Evolutionary conservation across 371 early-diverging fungal genomes (phyloP).

Genomic region (Apophysomyces variabilis): DNA sequence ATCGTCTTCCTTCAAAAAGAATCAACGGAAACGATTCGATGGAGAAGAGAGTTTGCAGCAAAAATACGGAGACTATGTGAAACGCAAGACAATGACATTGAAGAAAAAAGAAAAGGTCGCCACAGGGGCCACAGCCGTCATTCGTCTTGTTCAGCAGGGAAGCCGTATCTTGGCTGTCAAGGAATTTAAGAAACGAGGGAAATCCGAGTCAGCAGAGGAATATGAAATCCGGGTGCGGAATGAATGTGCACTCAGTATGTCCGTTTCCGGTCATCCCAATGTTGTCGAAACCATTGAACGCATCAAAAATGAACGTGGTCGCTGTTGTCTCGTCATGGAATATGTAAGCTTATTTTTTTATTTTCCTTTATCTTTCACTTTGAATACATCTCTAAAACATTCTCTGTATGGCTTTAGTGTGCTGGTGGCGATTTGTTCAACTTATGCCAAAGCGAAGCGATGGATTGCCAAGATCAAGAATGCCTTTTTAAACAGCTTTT

Average conservation of each 20-base stretch:
- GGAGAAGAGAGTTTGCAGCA: background rate
- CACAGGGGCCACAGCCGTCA: slow-evolving; percentile 93
- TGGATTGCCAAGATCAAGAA: slow-evolving; percentile 49
- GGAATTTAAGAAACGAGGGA: slow-evolving; percentile 63
- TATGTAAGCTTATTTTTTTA: slow-evolving; percentile 47
- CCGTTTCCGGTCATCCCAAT: slow-evolving; percentile 67
- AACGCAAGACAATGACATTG: slow-evolving; percentile 13
- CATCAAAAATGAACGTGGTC: slow-evolving; percentile 56
- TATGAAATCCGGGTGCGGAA: slow-evolving; percentile 71
- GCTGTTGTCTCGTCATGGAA: slow-evolving; percentile 73
- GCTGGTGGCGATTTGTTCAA: slow-evolving; percentile 69
- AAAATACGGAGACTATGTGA: background rate
- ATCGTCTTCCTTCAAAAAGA: slow-evolving; percentile 4
- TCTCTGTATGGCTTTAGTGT: slow-evolving; percentile 36
- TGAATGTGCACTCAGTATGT: slow-evolving; percentile 76
- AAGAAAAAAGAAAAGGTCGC: slow-evolving; percentile 41
- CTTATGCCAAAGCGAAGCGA: slow-evolving; percentile 42
- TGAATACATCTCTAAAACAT: background rate
- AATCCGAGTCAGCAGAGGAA: slow-evolving; percentile 61
- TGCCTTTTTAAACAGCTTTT: slow-evolving; percentile 88
- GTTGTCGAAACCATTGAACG: slow-evolving; percentile 76
- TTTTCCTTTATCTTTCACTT: slow-evolving; percentile 11
- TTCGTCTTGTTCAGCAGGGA: slow-evolving; percentile 78
- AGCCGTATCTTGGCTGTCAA: slow-evolving; percentile 46
- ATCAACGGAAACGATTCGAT: background rate